Conservation (phyloP, 345 rosid species). For the Salix koriyanagi region DNA sequence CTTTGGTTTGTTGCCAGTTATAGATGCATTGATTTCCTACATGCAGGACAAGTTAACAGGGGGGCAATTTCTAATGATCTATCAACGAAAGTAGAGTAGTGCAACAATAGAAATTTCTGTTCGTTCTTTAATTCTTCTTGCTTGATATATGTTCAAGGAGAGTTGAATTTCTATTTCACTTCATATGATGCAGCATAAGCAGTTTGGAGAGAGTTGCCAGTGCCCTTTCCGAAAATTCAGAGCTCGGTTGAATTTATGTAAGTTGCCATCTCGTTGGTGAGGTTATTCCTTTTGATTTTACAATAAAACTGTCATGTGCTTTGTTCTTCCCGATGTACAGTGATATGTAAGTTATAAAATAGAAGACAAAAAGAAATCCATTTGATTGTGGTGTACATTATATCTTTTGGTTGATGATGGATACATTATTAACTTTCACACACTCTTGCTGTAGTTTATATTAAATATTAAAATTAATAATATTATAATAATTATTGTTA, state of each 20-base stretch:
- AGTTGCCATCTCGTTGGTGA: neutral
- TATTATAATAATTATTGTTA: no score
- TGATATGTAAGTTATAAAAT: neutral
- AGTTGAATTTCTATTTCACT: neutral
- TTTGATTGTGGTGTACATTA: no score
- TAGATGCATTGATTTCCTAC: neutral
- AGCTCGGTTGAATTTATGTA: neutral
- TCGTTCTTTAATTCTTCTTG: neutral
- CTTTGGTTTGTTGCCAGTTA: neutral
- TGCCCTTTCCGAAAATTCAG: neutral
- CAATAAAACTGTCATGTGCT: neutral
- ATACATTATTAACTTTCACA: no score
- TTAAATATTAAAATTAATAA: no score
- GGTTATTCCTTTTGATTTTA: neutral
- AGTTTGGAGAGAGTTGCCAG: neutral
- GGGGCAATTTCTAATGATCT: neutral
- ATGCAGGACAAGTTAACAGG: neutral
- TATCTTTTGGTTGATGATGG: no score
- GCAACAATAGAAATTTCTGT: neutral
- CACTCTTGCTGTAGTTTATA: no score
- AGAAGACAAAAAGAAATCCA: no score
- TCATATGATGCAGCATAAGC: slow-evolving; percentile 5
- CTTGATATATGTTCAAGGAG: neutral
- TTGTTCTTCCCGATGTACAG: neutral
- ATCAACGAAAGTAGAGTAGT: neutral